These are phyloP conservation scores for Thinopyrum elongatum DNA, from an alignment of 176 grass and related monocot genomes.

Conservation along the genomic window DNA sequence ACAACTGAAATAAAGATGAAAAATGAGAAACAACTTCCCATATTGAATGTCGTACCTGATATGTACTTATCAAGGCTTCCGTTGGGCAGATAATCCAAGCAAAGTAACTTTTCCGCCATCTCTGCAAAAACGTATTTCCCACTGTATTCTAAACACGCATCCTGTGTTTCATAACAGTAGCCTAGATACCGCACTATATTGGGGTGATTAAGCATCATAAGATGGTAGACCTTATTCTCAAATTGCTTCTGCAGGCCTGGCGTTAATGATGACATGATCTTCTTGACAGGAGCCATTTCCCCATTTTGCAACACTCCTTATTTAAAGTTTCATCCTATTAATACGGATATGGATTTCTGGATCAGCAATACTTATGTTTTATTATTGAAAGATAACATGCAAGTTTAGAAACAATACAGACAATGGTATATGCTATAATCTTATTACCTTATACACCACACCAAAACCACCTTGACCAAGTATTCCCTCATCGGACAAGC, in stretches of 20 bases:
- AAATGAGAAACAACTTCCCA: no score
- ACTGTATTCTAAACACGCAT: background rate
- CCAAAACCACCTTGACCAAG: background rate
- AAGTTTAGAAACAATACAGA: no score
- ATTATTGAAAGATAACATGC: no score
- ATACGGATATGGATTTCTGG: no score
- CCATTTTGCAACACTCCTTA: no score
- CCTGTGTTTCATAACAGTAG: background rate
- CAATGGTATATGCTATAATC: background rate
- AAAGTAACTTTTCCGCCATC: background rate
- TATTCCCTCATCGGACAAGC: background rate
- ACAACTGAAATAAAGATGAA: no score
- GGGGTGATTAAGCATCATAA: background rate
- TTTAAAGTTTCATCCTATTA: no score
- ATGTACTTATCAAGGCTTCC: background rate
- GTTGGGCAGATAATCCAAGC: background rate
- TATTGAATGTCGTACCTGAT: no score
- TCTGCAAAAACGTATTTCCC: background rate
- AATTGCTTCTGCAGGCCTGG: background rate
- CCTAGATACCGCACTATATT: background rate
- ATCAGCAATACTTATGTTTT: no score
- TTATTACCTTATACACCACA: background rate
- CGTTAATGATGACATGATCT: background rate
- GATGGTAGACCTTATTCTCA: background rate
- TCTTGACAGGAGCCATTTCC: background rate